A percentile compares a stretch with the other conserved stretches of the same genome.
These are phyloP conservation scores for Dactylellina parvicollis DNA, from an alignment of 2,329 filamentous ascomycete species.

Conservation along the genomic window DNA sequence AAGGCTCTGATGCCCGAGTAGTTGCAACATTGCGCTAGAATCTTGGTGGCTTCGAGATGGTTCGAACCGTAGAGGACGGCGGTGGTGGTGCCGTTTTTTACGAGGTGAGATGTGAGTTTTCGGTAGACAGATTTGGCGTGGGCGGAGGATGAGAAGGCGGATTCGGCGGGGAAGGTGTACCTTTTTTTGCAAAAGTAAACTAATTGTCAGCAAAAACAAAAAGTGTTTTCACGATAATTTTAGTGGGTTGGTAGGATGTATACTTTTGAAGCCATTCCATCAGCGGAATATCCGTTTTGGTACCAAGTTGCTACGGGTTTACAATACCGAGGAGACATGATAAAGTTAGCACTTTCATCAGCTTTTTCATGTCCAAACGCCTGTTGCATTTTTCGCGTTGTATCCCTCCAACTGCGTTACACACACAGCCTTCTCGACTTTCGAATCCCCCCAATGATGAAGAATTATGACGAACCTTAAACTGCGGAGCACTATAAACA, in stretches of 20 bases:
- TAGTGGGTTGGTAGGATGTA: neutral
- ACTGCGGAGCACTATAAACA: constrained; percentile 56
- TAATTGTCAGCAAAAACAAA: neutral
- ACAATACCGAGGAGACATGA: constrained; percentile 2
- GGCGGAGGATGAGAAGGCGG: constrained; percentile 67
- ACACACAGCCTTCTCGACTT: neutral
- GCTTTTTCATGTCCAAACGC: neutral
- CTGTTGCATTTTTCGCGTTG: constrained; percentile 41
- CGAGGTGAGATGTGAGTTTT: constrained; percentile 68
- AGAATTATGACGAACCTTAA: constrained; percentile 32
- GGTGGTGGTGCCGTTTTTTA: constrained; percentile 72
- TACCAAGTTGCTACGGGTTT: constrained; percentile 54
- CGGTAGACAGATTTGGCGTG: constrained; percentile 68
- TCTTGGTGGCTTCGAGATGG: constrained; percentile 68
- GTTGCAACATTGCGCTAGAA: constrained; percentile 68
- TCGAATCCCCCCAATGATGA: neutral
- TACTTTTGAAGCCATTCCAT: constrained; percentile 57
- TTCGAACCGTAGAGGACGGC: constrained; percentile 70
- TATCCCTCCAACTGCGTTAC: neutral
- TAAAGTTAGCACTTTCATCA: neutral
- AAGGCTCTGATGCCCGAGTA: constrained; percentile 69
- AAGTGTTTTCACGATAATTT: no score
- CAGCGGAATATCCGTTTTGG: constrained; percentile 57
- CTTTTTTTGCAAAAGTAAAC: constrained; percentile 13
- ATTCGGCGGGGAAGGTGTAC: constrained; percentile 71